Conservation (phyloP, 2,329 filamentous ascomycete genomes). For the Lizonia empirigonia region DNA sequence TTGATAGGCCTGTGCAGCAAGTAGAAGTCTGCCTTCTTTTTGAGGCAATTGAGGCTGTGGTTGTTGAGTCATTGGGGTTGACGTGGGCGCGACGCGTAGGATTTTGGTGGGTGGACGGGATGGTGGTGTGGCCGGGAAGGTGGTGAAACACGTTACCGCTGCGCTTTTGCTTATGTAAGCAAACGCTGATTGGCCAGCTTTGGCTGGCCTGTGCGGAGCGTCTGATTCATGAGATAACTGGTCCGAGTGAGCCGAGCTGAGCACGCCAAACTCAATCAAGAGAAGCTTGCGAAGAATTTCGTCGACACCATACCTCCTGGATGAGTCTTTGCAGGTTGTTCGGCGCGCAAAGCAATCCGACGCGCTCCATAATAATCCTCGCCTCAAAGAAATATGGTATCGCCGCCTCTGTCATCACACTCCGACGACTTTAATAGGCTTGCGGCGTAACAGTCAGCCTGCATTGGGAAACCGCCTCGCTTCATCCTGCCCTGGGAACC, state of each 20-base stretch:
- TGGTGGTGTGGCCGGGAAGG: no score
- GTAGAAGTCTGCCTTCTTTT: no score
- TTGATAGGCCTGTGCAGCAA: no score
- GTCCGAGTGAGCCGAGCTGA: neutral
- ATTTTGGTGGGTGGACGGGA: no score
- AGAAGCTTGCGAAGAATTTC: constrained; percentile 31
- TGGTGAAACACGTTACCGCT: no score
- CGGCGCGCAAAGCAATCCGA: constrained; percentile 17
- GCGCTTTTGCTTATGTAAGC: no score
- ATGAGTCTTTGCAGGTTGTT: constrained; percentile 17
- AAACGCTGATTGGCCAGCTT: no score
- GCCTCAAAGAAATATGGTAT: constrained; percentile 13
- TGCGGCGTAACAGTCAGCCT: constrained; percentile 4
- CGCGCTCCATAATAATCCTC: constrained; percentile 14
- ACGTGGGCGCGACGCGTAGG: no score
- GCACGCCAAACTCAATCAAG: constrained; percentile 16
- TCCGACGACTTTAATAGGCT: constrained; percentile 22
- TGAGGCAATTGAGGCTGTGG: no score
- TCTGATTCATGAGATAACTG: no score
- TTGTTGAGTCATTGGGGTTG: no score
- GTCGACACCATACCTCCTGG: constrained; percentile 9
- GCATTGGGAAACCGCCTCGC: constrained; percentile 20
- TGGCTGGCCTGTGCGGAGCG: no score
- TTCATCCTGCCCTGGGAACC: constrained; percentile 15
- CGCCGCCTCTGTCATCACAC: constrained; percentile 14